phyloP scores from a whole-genome alignment of 345 rosid species.

The Raphanus sativus region DNA sequence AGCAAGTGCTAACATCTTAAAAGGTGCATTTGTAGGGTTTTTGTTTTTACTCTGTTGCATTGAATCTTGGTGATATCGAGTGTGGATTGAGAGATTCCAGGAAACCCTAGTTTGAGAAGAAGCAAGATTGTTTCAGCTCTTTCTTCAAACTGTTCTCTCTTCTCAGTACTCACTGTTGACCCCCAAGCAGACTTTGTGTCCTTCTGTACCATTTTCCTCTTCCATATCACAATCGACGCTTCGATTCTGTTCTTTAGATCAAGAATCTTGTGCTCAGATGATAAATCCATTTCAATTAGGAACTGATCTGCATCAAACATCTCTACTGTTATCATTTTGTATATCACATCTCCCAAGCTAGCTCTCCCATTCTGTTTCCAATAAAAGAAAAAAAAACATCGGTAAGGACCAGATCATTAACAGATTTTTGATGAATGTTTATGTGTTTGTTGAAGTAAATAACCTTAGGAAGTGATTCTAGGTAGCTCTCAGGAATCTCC shows the following conservation, averaged over 20 bases:
- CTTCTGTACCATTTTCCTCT: slow-evolving; percentile 76
- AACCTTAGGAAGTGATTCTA: slow-evolving; percentile 86
- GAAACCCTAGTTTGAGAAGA: slow-evolving; percentile 70
- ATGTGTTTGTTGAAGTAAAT: slow-evolving; percentile 14
- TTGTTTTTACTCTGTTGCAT: slow-evolving; percentile 42
- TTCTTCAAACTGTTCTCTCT: slow-evolving; percentile 87
- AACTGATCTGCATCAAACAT: slow-evolving; percentile 78
- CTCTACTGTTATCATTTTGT: slow-evolving; percentile 71
- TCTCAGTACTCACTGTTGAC: slow-evolving; percentile 78
- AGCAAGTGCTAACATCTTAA: background rate
- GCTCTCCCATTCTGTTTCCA: slow-evolving; percentile 71
- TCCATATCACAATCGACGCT: slow-evolving; percentile 90
- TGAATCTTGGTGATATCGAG: slow-evolving; percentile 88
- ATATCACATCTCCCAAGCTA: slow-evolving; percentile 78
- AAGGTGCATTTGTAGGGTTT: background rate
- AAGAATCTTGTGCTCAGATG: slow-evolving; percentile 79
- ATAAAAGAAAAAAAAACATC: slow-evolving; percentile 8
- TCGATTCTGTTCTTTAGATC: slow-evolving; percentile 86
- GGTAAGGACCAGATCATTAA: slow-evolving; percentile 2
- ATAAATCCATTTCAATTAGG: slow-evolving; percentile 60
- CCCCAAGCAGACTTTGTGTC: slow-evolving; percentile 86
- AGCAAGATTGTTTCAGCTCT: slow-evolving; percentile 84
- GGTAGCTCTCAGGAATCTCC: slow-evolving; percentile 85
- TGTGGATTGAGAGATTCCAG: slow-evolving; percentile 76
- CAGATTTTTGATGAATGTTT: background rate